Percentiles rank a stretch among this genome's conserved stretches.
These are phyloP conservation scores for Suillus ampliporus DNA, from an alignment of 768 basidiomycete genomes.

Conservation along the genomic window DNA sequence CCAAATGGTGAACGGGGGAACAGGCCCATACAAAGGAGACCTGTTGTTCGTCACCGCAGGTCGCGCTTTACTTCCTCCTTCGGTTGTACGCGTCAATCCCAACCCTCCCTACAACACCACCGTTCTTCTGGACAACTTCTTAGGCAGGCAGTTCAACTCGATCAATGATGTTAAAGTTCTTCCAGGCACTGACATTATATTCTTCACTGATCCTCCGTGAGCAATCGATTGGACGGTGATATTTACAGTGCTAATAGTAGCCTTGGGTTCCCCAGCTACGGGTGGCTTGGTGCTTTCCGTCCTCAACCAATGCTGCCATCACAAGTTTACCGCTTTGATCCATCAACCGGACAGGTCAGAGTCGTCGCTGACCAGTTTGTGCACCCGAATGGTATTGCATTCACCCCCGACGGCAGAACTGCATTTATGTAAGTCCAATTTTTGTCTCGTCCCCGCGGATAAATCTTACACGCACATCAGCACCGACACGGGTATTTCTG, in stretches of 20 bases:
- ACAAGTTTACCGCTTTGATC: constrained; percentile 81
- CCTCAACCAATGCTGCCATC: constrained; percentile 67
- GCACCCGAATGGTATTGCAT: constrained; percentile 76
- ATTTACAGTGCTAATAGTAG: not conserved
- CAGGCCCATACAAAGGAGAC: constrained; percentile 63
- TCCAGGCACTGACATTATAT: constrained; percentile 65
- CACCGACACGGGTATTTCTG: constrained; percentile 39
- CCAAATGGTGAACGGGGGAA: constrained; percentile 76
- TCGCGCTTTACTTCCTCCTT: constrained; percentile 64
- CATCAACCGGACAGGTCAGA: constrained; percentile 63
- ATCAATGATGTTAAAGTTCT: constrained; percentile 81
- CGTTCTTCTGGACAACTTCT: too few relatives aligned
- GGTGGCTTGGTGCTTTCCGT: constrained; percentile 69
- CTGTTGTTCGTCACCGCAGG: constrained; percentile 70
- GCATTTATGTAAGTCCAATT: constrained; percentile 62
- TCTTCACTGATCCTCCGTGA: constrained; percentile 77
- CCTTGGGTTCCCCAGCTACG: constrained; percentile 49
- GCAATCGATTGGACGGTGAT: constrained; percentile 24
- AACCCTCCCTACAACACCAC: constrained; percentile 43
- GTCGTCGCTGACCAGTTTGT: constrained; percentile 79
- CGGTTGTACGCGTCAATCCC: constrained; percentile 69
- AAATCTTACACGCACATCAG: constrained; percentile 27
- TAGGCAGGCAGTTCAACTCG: constrained; percentile 37
- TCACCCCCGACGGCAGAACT: constrained; percentile 63
- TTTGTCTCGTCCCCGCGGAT: constrained; percentile 14